These are phyloP conservation scores for Neoscytalidium dimidiatum DNA, from an alignment of 2,329 filamentous ascomycete genomes.

Conservation along the genomic window DNA sequence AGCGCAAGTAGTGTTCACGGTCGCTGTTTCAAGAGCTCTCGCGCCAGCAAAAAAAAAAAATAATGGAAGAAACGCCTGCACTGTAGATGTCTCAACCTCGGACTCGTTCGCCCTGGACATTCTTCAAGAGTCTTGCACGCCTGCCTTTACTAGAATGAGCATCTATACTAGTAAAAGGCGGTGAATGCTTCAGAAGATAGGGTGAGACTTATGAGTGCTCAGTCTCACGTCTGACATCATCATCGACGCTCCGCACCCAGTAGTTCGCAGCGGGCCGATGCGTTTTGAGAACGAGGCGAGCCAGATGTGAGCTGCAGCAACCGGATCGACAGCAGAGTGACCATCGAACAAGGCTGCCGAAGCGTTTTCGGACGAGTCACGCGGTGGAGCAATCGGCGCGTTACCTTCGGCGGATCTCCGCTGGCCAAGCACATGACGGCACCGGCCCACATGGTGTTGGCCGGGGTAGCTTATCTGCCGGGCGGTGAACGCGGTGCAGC, in stretches of 20 bases:
- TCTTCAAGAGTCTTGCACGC: neutral
- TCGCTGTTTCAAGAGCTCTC: neutral
- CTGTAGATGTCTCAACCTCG: neutral
- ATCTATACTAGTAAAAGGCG: neutral
- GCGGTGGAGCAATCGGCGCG: slow-evolving; percentile 11
- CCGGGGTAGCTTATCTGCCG: slow-evolving; percentile 14
- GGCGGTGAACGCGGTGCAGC: neutral
- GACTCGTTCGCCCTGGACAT: neutral
- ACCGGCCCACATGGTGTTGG: slow-evolving; percentile 3
- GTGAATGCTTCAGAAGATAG: neutral
- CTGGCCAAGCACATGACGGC: neutral
- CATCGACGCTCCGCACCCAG: neutral
- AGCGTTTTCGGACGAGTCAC: neutral
- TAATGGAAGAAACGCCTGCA: neutral
- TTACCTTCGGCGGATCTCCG: neutral
- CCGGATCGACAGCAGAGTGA: neutral
- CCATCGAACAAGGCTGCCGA: neutral
- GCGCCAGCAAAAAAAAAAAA: no score
- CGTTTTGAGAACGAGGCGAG: slow-evolving; percentile 7
- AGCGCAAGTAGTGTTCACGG: no score
- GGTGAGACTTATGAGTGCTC: neutral
- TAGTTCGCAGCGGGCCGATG: slow-evolving; percentile 12
- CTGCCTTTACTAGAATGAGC: neutral
- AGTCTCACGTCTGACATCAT: neutral
- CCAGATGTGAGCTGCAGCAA: neutral